Conservation (phyloP, 768 basidiomycete species). For the Pleurotus tuber-regium region DNA sequence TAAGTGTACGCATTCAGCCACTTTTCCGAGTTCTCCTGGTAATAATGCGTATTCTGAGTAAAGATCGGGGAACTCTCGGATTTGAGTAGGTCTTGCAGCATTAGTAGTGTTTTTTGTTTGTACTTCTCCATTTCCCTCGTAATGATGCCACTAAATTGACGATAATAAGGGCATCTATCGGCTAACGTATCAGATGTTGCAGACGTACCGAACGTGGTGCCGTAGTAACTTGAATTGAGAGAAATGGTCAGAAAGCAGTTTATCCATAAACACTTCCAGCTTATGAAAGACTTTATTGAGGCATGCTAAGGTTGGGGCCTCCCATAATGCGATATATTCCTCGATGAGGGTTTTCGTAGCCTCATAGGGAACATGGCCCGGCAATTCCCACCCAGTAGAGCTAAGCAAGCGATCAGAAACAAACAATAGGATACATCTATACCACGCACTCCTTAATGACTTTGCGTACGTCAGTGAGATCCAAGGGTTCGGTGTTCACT, state of each 20-base stretch:
- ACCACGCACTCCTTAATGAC: constrained; percentile 26
- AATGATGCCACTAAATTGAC: background rate
- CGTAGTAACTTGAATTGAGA: constrained; percentile 27
- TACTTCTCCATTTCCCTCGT: constrained; percentile 1
- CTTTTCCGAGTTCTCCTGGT: constrained; percentile 13
- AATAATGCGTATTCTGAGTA: constrained; percentile 29
- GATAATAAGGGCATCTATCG: background rate
- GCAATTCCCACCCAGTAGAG: constrained; percentile 36
- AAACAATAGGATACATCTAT: background rate
- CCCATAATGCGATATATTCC: constrained; percentile 27
- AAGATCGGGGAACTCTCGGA: constrained; percentile 10
- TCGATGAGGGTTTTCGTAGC: constrained; percentile 27
- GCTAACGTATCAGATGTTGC: background rate
- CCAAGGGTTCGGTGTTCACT: background rate
- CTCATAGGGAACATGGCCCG: constrained; percentile 32
- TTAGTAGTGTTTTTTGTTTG: constrained; percentile 1
- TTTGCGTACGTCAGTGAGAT: constrained; percentile 22
- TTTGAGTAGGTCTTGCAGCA: constrained; percentile 8
- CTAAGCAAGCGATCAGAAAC: constrained; percentile 15
- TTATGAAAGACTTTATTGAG: constrained; percentile 24
- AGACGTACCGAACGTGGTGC: constrained; percentile 21
- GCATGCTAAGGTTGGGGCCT: constrained; percentile 23
- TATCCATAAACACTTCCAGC: constrained; percentile 15
- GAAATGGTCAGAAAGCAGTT: constrained; percentile 24
- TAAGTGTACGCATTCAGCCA: constrained; percentile 19